Evolutionary conservation across 257 asterid species (phyloP).

Genomic region (Gardenia jasminoides): DNA sequence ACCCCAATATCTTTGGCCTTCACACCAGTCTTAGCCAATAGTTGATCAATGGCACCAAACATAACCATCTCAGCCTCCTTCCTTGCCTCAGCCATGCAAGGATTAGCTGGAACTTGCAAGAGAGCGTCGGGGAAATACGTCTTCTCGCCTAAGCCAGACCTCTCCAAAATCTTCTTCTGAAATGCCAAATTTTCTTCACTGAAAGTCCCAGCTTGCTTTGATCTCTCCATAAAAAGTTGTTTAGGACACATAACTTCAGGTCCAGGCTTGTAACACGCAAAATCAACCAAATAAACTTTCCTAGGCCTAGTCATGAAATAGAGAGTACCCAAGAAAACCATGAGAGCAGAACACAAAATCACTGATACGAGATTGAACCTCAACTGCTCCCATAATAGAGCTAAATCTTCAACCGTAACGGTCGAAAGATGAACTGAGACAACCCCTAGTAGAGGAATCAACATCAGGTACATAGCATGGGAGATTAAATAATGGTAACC

Average conservation of each 20-base stretch:
- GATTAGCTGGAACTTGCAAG: slow-evolving; percentile 44
- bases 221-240: slow-evolving; percentile 53
- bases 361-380: slow-evolving; percentile 49
- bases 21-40: slow-evolving; percentile 59
- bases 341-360: slow-evolving; percentile 37
- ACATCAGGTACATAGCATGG: slow-evolving; percentile 46
- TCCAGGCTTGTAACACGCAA: slow-evolving; percentile 65
- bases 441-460: slow-evolving; percentile 40
- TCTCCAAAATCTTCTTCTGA: slow-evolving; percentile 55
- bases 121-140: slow-evolving; percentile 61
- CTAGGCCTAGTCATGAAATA: slow-evolving; percentile 67
- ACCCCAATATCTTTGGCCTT: slow-evolving; percentile 68
- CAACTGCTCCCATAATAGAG: slow-evolving; percentile 43
- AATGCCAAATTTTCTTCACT: slow-evolving; percentile 52
- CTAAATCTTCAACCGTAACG: slow-evolving; percentile 32
- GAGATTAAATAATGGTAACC: slow-evolving; percentile 62
- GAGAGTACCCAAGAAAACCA: slow-evolving; percentile 50
- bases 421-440: slow-evolving; percentile 39
- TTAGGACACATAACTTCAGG: slow-evolving; percentile 43
- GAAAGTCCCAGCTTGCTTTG: slow-evolving; percentile 33
- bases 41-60: slow-evolving; percentile 71
- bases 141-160: slow-evolving; percentile 76
- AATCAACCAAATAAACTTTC: slow-evolving; percentile 54
- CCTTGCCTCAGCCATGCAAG: slow-evolving; percentile 56
- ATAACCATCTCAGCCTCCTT: slow-evolving; percentile 71